phyloP scores from a whole-genome alignment of 2,329 filamentous ascomycete genomes.

The Polychaeton citri region DNA sequence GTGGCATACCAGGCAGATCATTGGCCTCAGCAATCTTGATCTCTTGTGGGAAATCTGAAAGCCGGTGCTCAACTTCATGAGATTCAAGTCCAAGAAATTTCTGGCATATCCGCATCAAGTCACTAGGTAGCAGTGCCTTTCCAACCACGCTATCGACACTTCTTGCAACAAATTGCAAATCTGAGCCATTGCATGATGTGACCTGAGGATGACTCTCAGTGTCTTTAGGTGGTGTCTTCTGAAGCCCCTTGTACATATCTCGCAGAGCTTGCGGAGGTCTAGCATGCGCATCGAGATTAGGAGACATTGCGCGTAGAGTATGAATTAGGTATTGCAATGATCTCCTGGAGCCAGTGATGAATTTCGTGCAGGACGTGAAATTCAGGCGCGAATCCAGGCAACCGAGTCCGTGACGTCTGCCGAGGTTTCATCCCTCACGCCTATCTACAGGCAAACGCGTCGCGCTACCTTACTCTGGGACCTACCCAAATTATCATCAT shows the following conservation, averaged over 20 bases:
- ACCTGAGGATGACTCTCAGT: neutral
- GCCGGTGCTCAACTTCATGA: neutral
- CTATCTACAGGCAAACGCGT: too few species aligned
- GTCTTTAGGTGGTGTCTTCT: constrained; percentile 26
- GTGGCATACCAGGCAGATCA: constrained; percentile 50
- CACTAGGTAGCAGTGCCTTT: neutral
- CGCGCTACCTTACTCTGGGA: too few species aligned
- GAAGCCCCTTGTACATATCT: constrained; percentile 61
- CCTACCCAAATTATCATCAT: too few species aligned
- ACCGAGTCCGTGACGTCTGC: too few species aligned
- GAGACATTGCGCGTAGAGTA: neutral
- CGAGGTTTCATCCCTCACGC: too few species aligned
- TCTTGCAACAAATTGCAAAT: neutral
- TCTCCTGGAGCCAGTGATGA: too few species aligned
- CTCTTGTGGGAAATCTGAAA: neutral
- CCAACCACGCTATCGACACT: neutral
- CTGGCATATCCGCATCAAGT: neutral
- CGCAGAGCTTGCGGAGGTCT: constrained; percentile 60
- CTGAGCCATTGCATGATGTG: neutral
- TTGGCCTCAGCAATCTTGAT: constrained; percentile 42
- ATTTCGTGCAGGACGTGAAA: too few species aligned
- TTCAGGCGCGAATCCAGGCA: too few species aligned
- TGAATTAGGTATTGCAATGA: neutral
- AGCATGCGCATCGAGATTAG: constrained; percentile 57
- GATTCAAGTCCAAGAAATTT: neutral